A percentile compares a stretch with the other conserved stretches of the same genome.
These are phyloP conservation scores for Fusarium coicis DNA, from an alignment of 2,329 filamentous ascomycete species.

Conservation along the genomic window DNA sequence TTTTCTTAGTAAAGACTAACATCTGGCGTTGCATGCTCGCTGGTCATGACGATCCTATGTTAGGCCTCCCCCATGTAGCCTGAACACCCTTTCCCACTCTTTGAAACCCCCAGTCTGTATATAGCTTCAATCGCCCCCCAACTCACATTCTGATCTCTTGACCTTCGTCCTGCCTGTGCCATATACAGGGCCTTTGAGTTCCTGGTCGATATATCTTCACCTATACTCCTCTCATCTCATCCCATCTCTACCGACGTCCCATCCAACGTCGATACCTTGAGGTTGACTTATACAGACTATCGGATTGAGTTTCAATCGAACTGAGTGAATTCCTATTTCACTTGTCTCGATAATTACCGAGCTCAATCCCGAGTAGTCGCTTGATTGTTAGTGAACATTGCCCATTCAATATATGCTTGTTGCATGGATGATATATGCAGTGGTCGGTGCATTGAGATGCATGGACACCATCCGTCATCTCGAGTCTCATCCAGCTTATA, in stretches of 20 bases:
- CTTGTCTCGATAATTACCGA: conserved; percentile 2
- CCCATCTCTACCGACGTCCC: conserved; percentile 6
- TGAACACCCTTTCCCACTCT: conserved; percentile 27
- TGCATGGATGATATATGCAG: conserved; percentile 5
- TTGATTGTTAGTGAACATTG: conserved; percentile 34
- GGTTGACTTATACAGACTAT: conserved; percentile 3
- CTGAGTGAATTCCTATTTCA: conserved; percentile 10
- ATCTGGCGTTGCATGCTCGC: conserved; percentile 27
- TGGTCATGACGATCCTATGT: conserved; percentile 27
- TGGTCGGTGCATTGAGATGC: background rate
- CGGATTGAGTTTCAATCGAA: conserved; percentile 3
- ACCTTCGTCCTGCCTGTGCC: conserved; percentile 34
- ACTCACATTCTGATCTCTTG: conserved; percentile 12
- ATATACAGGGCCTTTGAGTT: conserved; percentile 40
- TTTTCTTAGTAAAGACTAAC: conserved; percentile 10
- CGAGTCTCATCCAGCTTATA: background rate
- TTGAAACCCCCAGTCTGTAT: conserved; percentile 43
- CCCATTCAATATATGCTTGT: background rate
- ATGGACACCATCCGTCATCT: background rate
- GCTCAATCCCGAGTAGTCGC: conserved; percentile 15
- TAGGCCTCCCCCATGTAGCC: background rate
- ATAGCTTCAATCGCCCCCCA: conserved; percentile 44
- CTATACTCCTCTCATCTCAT: conserved; percentile 5
- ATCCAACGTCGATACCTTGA: conserved; percentile 11
- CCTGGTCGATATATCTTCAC: conserved; percentile 36